Percentiles rank a stretch among this genome's conserved stretches.
These are phyloP conservation scores for Emergomyces pasteurianus DNA, from an alignment of 2,329 filamentous ascomycete species.

Conservation along the genomic window DNA sequence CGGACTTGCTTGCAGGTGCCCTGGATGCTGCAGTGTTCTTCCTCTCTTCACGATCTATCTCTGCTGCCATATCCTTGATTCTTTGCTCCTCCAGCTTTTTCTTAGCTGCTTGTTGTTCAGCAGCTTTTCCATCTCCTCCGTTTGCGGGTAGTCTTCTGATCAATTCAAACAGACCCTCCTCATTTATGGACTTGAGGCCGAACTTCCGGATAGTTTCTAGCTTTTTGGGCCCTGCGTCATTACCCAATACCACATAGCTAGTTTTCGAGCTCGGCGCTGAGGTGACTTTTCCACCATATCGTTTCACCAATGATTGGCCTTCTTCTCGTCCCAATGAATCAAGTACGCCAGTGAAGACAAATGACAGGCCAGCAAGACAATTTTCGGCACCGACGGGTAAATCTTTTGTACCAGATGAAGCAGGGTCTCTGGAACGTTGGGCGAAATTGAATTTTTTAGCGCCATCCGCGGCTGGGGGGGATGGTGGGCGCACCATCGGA, in stretches of 20 bases:
- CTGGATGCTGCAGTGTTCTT: slow-evolving; percentile 35
- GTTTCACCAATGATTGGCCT: slow-evolving; percentile 74
- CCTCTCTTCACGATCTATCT: slow-evolving; percentile 76
- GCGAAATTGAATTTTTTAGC: slow-evolving; percentile 64
- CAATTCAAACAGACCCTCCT: slow-evolving; percentile 79
- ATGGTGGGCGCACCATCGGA: slow-evolving; percentile 67
- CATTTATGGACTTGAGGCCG: slow-evolving; percentile 83
- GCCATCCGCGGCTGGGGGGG: slow-evolving; percentile 52
- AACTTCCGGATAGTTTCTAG: slow-evolving; percentile 70
- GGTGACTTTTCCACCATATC: slow-evolving; percentile 86
- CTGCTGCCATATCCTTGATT: slow-evolving; percentile 63
- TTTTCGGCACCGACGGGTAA: slow-evolving; percentile 76
- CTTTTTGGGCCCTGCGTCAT: slow-evolving; percentile 88
- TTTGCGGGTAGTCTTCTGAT: slow-evolving; percentile 71
- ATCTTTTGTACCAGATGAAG: slow-evolving; percentile 55
- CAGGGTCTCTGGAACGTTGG: slow-evolving; percentile 47
- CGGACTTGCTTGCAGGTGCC: slow-evolving; percentile 31
- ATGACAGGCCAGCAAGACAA: slow-evolving; percentile 76
- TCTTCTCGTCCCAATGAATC: slow-evolving; percentile 73
- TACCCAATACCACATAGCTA: slow-evolving; percentile 80
- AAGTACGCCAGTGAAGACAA: slow-evolving; percentile 89
- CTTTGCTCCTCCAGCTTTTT: slow-evolving; percentile 74
- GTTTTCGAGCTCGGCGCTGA: slow-evolving; percentile 82
- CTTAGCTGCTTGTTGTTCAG: slow-evolving; percentile 74
- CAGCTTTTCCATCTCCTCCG: slow-evolving; percentile 78